Evolutionary conservation across 257 asterid genomes (phyloP).

Genomic region (Cinchona pubescens): DNA sequence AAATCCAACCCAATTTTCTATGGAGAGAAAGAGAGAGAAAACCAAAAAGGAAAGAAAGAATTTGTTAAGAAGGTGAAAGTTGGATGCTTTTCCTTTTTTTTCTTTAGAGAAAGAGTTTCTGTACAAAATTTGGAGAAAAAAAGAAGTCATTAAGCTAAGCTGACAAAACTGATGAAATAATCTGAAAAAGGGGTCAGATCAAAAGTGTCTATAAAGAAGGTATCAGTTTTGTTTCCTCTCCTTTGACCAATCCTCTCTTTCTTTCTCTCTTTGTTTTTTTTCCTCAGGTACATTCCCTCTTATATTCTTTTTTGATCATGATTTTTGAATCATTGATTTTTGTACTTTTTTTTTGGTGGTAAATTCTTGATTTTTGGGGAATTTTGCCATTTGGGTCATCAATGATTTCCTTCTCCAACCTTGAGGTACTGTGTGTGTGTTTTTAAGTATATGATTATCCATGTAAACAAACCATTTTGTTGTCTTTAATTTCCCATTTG

Average conservation of each 20-base stretch:
- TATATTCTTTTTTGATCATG: conserved; percentile 31
- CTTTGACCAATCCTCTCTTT: conserved; percentile 16
- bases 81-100: conserved; percentile 20
- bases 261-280: conserved; percentile 12
- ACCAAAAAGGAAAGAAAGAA: neutral
- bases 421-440: conserved; percentile 12
- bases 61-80: conserved; percentile 11
- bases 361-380: neutral
- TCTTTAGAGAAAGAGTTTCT: conserved; percentile 16
- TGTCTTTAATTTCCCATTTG: conserved; percentile 1
- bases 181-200: conserved; percentile 23
- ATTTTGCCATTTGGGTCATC: neutral
- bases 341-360: conserved; percentile 8
- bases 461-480: conserved; percentile 10
- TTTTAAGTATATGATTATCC: conserved; percentile 13
- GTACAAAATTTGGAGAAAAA: conserved; percentile 8
- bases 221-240: conserved; percentile 6
- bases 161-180: too few relatives aligned
- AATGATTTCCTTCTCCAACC: conserved; percentile 14
- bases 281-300: conserved; percentile 16
- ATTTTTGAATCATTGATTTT: conserved; percentile 24
- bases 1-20: conserved; percentile 1
- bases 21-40: conserved; percentile 6
- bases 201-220: conserved; percentile 23
- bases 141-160: conserved; percentile 22